Base-by-base conservation (phyloP, 768 basidiomycete genomes). In the Erythrobasidium yunnanense region DNA sequence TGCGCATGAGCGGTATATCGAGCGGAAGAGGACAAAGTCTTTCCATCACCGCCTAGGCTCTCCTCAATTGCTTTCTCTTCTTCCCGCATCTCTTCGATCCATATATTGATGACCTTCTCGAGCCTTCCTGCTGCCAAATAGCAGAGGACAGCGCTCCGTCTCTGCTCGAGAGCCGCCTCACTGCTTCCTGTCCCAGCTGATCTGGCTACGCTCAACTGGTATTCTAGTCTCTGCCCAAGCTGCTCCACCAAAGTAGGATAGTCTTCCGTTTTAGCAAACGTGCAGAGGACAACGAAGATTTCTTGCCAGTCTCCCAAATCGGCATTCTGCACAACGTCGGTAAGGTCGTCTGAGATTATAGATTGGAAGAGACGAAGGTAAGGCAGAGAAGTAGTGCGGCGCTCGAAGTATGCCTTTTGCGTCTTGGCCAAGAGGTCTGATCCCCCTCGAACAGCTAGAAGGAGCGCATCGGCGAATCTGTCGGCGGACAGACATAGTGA, bases 301-400 rank as follows among this genome's bases (percentile, higher is more conserved):
- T 95, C 93, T 66, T 86, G 84, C 93, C 93, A 97, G 75, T 99
- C 91, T 45, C 83, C 80, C 55, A 97, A 75, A 71, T 97, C 91
- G 23, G 92, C 93, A 71, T 96, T 95, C 76, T 95, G 91, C 7
- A 96, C 92, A 55, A 97, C 84, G 75, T 96, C 95, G 20, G 83
- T 81, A 6, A 97, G 83, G 73, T 97, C 95, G 72, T 90, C 84
- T 35, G 86, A 87, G 66, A 93, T 88, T 70, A 99, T 87, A 13
- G 86, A 88, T 74, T 96, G 90, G 83, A 92, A 89, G 11, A 99
- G 82, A 38, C 95, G 87, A 23, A 97, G 83, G 76, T 93, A 96
- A 0, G 92, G 88, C 2, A 87, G 77, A 1, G 82, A 77, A 7
- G 83, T 81, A 0, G 88, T 87, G 56, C 84, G 83, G 30, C 83